Evolutionary conservation across 768 basidiomycete genomes (phyloP).

Genomic region (Kwoniella dendrophila): DNA sequence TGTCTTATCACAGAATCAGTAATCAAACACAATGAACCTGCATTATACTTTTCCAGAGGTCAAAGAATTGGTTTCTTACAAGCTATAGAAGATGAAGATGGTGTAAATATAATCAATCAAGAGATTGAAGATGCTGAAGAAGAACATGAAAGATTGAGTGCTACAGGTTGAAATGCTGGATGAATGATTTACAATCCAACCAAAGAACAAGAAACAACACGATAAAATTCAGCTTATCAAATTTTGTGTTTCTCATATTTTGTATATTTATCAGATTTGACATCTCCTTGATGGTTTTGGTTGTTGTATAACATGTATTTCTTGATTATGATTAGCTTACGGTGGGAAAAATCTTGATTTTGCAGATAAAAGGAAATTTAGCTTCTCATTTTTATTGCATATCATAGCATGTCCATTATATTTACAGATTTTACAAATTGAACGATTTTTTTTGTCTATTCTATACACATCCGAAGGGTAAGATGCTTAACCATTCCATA

Average conservation of each 20-base stretch:
- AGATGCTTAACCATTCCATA: too few species aligned
- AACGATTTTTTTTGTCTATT: too few species aligned
- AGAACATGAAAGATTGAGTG: conserved; percentile 23
- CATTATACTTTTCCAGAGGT: conserved; percentile 70
- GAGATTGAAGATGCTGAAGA: conserved; percentile 21
- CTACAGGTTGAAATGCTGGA: conserved; percentile 19
- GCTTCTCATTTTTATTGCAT: too few species aligned
- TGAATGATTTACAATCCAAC: neutral
- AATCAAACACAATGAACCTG: conserved; percentile 66
- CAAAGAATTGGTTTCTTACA: conserved; percentile 43
- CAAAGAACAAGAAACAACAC: neutral
- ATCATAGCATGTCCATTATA: too few species aligned
- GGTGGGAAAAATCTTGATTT: too few species aligned
- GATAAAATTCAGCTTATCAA: neutral
- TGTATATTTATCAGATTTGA: too few species aligned
- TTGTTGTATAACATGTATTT: too few species aligned
- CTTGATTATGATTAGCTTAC: too few species aligned
- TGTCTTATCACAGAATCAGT: conserved; percentile 77
- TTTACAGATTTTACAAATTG: too few species aligned
- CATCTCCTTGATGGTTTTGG: too few species aligned
- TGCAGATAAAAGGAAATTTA: too few species aligned
- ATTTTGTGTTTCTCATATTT: neutral
- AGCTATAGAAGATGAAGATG: conserved; percentile 48
- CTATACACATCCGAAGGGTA: too few species aligned
- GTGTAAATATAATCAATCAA: conserved; percentile 4